Evolutionary conservation across 2,329 filamentous ascomycete genomes (phyloP).

Genomic region (Tolypocladium cylindrosporum): DNA sequence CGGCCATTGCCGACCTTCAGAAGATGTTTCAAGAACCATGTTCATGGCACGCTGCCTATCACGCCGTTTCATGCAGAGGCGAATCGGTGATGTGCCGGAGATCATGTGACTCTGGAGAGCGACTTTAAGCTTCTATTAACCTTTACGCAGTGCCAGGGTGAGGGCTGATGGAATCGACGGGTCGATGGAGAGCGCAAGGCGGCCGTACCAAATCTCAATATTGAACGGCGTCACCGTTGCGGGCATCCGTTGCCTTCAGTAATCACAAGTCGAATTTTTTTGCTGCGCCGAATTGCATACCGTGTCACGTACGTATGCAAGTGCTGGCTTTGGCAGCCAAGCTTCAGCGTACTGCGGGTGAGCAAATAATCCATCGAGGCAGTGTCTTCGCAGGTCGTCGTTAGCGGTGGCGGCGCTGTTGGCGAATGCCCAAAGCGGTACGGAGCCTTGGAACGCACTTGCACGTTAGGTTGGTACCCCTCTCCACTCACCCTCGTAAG

Average conservation of each 20-base stretch:
- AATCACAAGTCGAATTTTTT: neutral
- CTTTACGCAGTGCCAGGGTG: conserved; percentile 1
- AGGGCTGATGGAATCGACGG: neutral
- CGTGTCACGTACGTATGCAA: neutral
- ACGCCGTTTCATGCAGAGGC: neutral
- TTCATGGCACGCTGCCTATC: neutral
- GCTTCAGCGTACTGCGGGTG: neutral
- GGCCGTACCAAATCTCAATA: neutral
- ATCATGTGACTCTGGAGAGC: conserved; percentile 5
- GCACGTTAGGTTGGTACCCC: neutral
- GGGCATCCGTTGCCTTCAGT: neutral
- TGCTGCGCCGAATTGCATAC: neutral
- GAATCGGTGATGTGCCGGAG: neutral
- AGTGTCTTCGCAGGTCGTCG: neutral
- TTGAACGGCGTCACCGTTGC: neutral
- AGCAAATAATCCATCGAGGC: neutral
- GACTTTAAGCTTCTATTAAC: conserved; percentile 8
- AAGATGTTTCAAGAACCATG: too few relatives aligned
- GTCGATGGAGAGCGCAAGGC: neutral
- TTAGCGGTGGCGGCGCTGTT: neutral
- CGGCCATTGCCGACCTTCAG: too few relatives aligned
- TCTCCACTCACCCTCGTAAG: neutral
- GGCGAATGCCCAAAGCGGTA: neutral
- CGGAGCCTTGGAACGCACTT: neutral
- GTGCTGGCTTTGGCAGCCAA: neutral